Base-by-base conservation (phyloP, 331 rosid genomes). In the Acacia pycnantha region DNA sequence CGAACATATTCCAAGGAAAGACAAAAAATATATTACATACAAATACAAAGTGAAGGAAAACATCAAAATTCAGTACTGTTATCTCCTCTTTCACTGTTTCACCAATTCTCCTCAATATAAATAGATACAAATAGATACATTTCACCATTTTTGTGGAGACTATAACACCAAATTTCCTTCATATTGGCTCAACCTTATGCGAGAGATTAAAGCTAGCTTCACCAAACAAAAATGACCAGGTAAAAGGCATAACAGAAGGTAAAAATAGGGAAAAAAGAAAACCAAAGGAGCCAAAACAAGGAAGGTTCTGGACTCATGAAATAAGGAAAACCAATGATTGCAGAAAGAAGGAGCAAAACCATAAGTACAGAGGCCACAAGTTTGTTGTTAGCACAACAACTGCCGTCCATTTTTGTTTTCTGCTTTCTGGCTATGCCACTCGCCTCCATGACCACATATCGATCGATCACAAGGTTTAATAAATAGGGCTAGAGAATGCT, bases 201-300 rank as follows among this genome's bases (percentile, higher is more conserved):
- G 4, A 40, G 16, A 21, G 50, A 18, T 46, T 11, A 50, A 33
- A 26, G 21, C 56, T 26, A 33, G 46, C 41, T 47, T 74, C 67
- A 74, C 78, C 67, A 35, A 54, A 53, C 9, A 21, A 54, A 53
- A 21, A 19, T 5, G 2, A 27, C 35, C 2, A 74, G 68, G 51
- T 22, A 66, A 74, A 67, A 22, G 27, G 84, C 46, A 47, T 79
- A 79, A 9, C 65, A 3, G 33, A 84, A 33, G 47, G 58, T 26
- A 1, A 56, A 13, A 53, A 77, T 1, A 6, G 87, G 84, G n/a
- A 79, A 19, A 11, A 4, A 56, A 5, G 62, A 84, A 1, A 84
- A 6, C 81, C 77, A 74, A 3, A 84, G 11, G 70, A 84, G 56
- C 8, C 70, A 5, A 1, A 18, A 37, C 61, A 21, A 6, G 19